These are phyloP conservation scores for Podospora didyma DNA, from an alignment of 495 filamentous ascomycete species.

Conservation along the genomic window DNA sequence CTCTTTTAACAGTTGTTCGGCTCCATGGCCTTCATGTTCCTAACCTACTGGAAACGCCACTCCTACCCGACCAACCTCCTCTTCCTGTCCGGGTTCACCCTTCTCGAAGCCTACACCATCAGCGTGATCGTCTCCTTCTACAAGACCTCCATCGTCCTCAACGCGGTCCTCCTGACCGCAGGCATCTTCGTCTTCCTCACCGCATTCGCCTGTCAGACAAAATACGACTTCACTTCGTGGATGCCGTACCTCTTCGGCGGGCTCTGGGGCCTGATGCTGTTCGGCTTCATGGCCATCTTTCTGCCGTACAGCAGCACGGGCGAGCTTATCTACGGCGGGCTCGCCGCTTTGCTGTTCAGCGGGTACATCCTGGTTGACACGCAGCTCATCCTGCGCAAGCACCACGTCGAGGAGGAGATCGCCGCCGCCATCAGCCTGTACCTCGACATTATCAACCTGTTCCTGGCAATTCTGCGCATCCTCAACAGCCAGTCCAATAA, in stretches of 20 bases:
- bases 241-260: slow-evolving; percentile 91
- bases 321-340: slow-evolving; percentile 78
- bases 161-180: slow-evolving; percentile 85
- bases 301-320: slow-evolving; percentile 72
- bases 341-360: slow-evolving; percentile 82
- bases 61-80: slow-evolving; percentile 92
- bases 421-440: slow-evolving; percentile 93
- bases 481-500: slow-evolving; percentile 86
- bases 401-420: slow-evolving; percentile 98
- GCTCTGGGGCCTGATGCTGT: slow-evolving; percentile 85
- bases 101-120: slow-evolving; percentile 90
- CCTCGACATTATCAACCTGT: slow-evolving; percentile 93
- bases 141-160: slow-evolving; percentile 72
- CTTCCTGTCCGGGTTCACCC: slow-evolving; percentile 88
- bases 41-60: slow-evolving; percentile 98
- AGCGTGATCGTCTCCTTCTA: slow-evolving; percentile 89
- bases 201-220: slow-evolving; percentile 92
- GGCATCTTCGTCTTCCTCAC: slow-evolving; percentile 93
- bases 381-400: slow-evolving; percentile 88
- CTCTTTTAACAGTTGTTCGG: slow-evolving; percentile 62
- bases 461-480: slow-evolving; percentile 87
- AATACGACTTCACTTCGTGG: slow-evolving; percentile 97
- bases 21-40: slow-evolving; percentile 72
- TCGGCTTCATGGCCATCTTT: slow-evolving; percentile 86
- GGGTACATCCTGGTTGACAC: slow-evolving; percentile 96